Evolutionary conservation across 2,329 filamentous ascomycete species (phyloP), one percentile per base, ranked within the genome.

Genomic region (Zymoseptoria ardabiliae): DNA sequence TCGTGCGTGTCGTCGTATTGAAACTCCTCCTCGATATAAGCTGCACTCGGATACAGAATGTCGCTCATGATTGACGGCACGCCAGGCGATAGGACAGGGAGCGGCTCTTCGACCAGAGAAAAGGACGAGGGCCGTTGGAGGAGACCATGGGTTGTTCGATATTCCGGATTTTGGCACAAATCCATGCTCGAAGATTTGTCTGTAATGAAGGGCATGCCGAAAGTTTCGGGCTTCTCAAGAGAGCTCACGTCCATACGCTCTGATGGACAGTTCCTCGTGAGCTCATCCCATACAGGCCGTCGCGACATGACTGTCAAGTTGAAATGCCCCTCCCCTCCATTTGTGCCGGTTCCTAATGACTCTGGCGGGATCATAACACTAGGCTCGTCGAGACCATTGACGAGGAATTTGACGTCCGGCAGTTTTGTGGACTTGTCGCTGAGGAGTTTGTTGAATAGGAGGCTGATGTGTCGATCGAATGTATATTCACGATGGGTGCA

Each of bases 11-110:
- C 81, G 20, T 92, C 81, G 73, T 97, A 97, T 17, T 82, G 77
- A 3, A 97, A 93, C 74, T 91, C 94, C 54, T 86, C 86, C 66
- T 85, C 86, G 90, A 91, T 97, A 76, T 99, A 97, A 94, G 94
- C 97, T 0, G 93, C 93, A 21, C 90, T 94, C 0, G 94, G 94
- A 71, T 96, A 97, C 19, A 97, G 74, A 30, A 99, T 93, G 72
- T 99, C 93, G 35, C 11, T 13, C 35, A 45, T 45, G 35, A 13
- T 45, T 7, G 11, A 45, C 3, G 35, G 35, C 17, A 45, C 35
- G 35, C 35, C 35, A 5, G 35, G 35, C 6, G 35, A 45, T 4
- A 45, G 35, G 35, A 45, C 35, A 45, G 35, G 35, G n/a, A 17
- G 13, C 4, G 35, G 17, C 35, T 45, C 35, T n/a, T 45, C 35